phyloP scores from a whole-genome alignment of 1,284 basidiomycete genomes.

The Microbotryum lychnidis-dioicae region DNA sequence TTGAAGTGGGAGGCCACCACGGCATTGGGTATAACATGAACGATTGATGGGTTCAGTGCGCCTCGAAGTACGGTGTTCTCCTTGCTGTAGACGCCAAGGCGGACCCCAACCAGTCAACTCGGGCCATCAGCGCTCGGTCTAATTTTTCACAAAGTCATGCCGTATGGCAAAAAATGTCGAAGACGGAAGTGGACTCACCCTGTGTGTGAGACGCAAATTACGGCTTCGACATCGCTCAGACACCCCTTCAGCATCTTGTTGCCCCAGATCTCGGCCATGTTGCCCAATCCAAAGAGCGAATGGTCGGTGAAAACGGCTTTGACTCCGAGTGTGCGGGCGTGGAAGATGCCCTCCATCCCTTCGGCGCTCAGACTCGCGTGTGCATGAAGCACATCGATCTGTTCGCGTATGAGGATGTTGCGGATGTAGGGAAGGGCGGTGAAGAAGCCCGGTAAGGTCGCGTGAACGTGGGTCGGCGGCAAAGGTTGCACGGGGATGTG shows the following conservation, averaged over 20 bases:
- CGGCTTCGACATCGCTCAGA: slow-evolving; percentile 81
- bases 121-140: slow-evolving; percentile 44
- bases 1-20: slow-evolving; percentile 79
- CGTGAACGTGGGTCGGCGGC: slow-evolving; percentile 58
- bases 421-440: slow-evolving; percentile 84
- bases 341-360: slow-evolving; percentile 85
- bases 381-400: slow-evolving; percentile 79
- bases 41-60: slow-evolving; percentile 58
- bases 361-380: slow-evolving; percentile 85
- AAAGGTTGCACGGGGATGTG: slow-evolving; percentile 83
- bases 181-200: slow-evolving; percentile 52
- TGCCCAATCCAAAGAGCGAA: slow-evolving; percentile 89
- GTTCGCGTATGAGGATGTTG: slow-evolving; percentile 77
- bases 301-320: slow-evolving; percentile 95
- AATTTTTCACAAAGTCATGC: background rate
- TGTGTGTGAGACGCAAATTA: slow-evolving; percentile 95
- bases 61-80: slow-evolving; percentile 93
- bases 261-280: slow-evolving; percentile 90
- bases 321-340: slow-evolving; percentile 67
- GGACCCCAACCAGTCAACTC: slow-evolving; percentile 33
- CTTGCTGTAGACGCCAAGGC: slow-evolving; percentile 31
- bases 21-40: slow-evolving; percentile 91
- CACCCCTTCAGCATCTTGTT: slow-evolving; percentile 87
- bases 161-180: background rate
- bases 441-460: slow-evolving; percentile 90